These are phyloP conservation scores for Coffea canephora DNA, from an alignment of 257 asterid species.

Conservation along the genomic window DNA sequence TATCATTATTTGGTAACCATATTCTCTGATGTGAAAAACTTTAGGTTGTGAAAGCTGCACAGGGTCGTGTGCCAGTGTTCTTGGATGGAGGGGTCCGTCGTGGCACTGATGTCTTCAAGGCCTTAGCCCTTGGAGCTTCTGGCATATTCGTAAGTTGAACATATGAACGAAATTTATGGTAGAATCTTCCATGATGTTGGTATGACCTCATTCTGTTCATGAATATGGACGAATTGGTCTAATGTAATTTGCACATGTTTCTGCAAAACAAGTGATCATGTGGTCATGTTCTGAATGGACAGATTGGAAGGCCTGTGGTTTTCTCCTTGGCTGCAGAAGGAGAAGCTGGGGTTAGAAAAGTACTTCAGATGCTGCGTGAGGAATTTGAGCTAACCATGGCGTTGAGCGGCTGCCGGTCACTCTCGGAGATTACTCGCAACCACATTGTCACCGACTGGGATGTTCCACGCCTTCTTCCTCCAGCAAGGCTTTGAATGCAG, in stretches of 20 bases:
- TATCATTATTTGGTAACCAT: neutral
- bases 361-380: constrained; percentile 82
- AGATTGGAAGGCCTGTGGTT: constrained; percentile 94
- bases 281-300: constrained; percentile 4
- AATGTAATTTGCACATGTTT: neutral
- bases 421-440: constrained; percentile 75
- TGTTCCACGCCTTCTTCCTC: constrained; percentile 47
- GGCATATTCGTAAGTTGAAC: constrained; percentile 82
- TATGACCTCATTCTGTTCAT: neutral
- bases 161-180: neutral
- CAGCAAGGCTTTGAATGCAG: constrained; percentile 50
- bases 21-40: neutral
- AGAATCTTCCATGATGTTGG: neutral
- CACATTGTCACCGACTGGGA: constrained; percentile 87
- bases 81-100: constrained; percentile 97
- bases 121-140: constrained; percentile 90
- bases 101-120: constrained; percentile 96
- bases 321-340: constrained; percentile 90
- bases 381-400: constrained; percentile 98
- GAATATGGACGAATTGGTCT: neutral
- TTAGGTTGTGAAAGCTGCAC: constrained; percentile 94
- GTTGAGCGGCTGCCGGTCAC: constrained; percentile 75
- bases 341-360: constrained; percentile 79
- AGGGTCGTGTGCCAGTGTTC: constrained; percentile 89
- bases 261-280: neutral